These are phyloP conservation scores for Corylus americana DNA, from an alignment of 306 rosid genomes.

Conservation along the genomic window DNA sequence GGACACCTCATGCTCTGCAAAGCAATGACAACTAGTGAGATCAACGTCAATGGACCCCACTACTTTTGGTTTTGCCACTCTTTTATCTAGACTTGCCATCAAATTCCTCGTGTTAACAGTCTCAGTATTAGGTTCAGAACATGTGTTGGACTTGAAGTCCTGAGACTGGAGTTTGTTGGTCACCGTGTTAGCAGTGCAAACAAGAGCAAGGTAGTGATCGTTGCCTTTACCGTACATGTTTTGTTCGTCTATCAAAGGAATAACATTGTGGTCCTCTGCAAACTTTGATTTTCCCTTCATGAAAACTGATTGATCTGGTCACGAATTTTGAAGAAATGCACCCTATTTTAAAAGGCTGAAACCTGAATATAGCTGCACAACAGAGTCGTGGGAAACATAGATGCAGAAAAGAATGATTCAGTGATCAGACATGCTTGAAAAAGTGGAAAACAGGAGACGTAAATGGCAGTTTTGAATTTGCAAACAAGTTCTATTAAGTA, in stretches of 20 bases:
- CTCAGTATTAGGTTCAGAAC: slow-evolving; percentile 24
- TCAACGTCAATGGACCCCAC: slow-evolving; percentile 13
- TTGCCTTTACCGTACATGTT: slow-evolving; percentile 32
- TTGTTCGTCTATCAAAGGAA: slow-evolving; percentile 42
- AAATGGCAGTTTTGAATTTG: background rate
- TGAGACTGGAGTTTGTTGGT: slow-evolving; percentile 38
- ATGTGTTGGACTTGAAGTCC: slow-evolving; percentile 28
- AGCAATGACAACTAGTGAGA: slow-evolving; percentile 36
- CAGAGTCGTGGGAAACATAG: background rate
- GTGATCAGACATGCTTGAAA: too few species aligned
- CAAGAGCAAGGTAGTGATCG: slow-evolving; percentile 48
- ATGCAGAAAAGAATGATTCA: too few species aligned
- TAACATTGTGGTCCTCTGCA: slow-evolving; percentile 29
- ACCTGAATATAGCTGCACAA: background rate
- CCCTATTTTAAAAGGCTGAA: slow-evolving; percentile 37
- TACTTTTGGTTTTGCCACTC: slow-evolving; percentile 16
- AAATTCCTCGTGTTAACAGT: slow-evolving; percentile 29
- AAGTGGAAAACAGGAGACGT: background rate
- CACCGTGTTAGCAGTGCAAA: slow-evolving; percentile 27
- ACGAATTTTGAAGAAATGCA: slow-evolving; percentile 54
- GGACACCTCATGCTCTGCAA: slow-evolving; percentile 24
- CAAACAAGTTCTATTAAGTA: background rate
- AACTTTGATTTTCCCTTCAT: slow-evolving; percentile 38
- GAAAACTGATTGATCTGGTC: slow-evolving; percentile 42
- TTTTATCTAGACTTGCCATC: slow-evolving; percentile 5